These are phyloP conservation scores for Solanum dulcamara DNA, from an alignment of 257 asterid genomes.

Conservation along the genomic window DNA sequence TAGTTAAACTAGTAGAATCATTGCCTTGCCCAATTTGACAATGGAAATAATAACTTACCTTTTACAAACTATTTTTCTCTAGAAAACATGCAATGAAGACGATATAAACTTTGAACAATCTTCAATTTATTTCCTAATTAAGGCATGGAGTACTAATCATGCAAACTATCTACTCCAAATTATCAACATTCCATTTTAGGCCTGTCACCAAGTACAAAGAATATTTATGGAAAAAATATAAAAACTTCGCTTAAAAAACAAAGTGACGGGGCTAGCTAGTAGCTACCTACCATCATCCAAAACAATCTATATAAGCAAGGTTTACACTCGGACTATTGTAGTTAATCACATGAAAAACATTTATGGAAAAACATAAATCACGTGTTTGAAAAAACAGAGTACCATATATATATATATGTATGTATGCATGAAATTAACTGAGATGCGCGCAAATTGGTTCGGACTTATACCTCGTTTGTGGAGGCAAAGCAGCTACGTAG, in stretches of 20 bases:
- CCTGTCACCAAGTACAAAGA: neutral
- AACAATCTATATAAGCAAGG: neutral
- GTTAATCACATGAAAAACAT: neutral
- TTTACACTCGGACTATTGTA: neutral
- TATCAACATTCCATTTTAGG: neutral
- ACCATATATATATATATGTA: neutral
- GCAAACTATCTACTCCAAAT: neutral
- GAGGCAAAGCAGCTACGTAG: slow-evolving; percentile 86
- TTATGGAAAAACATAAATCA: neutral
- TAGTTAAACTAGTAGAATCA: neutral
- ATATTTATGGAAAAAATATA: neutral
- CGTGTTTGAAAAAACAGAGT: neutral
- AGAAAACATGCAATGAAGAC: neutral
- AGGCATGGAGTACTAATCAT: neutral
- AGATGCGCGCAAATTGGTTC: neutral
- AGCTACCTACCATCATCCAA: neutral
- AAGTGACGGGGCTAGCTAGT: neutral
- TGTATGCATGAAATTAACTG: neutral
- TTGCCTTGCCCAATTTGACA: neutral
- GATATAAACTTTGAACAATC: neutral
- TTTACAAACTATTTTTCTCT: neutral
- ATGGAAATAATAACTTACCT: neutral
- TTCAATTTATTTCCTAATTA: neutral
- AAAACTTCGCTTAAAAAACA: neutral
- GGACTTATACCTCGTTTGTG: slow-evolving; percentile 53